Percentiles rank a stretch among this genome's conserved stretches.
Conservation (phyloP, 306 rosid genomes). For the Rosa chinensis region DNA sequence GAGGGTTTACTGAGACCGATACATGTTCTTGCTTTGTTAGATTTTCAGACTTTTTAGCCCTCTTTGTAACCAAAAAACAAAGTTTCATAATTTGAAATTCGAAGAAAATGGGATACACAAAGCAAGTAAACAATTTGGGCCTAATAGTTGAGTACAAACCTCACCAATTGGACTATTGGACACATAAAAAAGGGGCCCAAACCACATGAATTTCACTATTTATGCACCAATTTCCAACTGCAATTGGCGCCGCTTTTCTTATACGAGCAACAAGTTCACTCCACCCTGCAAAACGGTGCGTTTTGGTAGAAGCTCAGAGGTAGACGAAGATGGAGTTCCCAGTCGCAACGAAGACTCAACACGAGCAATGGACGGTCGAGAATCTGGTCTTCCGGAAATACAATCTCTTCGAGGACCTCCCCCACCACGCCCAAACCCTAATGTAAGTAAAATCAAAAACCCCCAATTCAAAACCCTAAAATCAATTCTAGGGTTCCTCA, state of each 20-base stretch:
- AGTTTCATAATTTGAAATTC: too few relatives aligned
- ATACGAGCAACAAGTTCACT: too few relatives aligned
- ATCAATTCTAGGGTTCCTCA: not conserved
- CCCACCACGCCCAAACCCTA: slow-evolving; percentile 52
- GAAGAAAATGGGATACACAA: too few relatives aligned
- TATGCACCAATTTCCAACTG: not conserved
- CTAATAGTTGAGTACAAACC: too few relatives aligned
- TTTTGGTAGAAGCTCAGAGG: not conserved
- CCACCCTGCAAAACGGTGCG: not conserved
- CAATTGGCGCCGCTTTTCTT: not conserved
- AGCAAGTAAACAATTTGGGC: too few relatives aligned
- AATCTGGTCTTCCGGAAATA: slow-evolving; percentile 50
- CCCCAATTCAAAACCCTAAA: not conserved
- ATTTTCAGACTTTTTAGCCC: too few relatives aligned
- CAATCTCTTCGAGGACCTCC: slow-evolving; percentile 43
- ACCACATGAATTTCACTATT: too few relatives aligned
- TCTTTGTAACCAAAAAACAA: too few relatives aligned
- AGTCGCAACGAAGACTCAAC: slow-evolving; percentile 52
- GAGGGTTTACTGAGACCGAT: too few relatives aligned
- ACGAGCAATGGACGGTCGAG: slow-evolving; percentile 67
- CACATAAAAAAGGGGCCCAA: not conserved
- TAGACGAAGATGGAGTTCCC: slow-evolving; percentile 30
- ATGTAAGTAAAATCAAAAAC: slow-evolving; percentile 27
- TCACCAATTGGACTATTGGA: too few relatives aligned
- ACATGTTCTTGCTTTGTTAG: too few relatives aligned